phyloP scores from a whole-genome alignment of 768 basidiomycete genomes.

The Kwoniella sp. region DNA sequence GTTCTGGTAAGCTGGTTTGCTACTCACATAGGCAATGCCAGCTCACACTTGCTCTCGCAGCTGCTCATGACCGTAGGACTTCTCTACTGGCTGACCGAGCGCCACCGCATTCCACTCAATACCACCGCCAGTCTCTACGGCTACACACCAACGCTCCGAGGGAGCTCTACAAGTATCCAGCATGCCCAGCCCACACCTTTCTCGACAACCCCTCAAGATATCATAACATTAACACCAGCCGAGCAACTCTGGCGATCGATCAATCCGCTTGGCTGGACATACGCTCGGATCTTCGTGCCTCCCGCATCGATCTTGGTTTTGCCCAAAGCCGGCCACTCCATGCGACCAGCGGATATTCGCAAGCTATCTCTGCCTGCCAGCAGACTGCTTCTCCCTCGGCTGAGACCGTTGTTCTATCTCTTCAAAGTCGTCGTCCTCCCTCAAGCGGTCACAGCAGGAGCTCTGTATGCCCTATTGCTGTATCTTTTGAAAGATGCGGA shows the following conservation, averaged over 20 bases:
- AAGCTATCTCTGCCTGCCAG: conserved; percentile 35
- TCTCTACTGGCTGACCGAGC: conserved; percentile 51
- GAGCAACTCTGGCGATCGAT: conserved; percentile 45
- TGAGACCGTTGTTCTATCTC: conserved; percentile 68
- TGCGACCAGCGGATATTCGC: conserved; percentile 47
- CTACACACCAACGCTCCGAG: conserved; percentile 29
- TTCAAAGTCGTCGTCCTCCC: conserved; percentile 82
- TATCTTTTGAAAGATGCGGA: conserved; percentile 91
- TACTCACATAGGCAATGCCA: too few species aligned
- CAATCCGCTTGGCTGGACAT: conserved; percentile 44
- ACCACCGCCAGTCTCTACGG: conserved; percentile 48
- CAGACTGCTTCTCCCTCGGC: conserved; percentile 45
- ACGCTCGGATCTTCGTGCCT: conserved; percentile 36
- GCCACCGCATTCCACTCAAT: conserved; percentile 19
- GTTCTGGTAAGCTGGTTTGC: conserved; percentile 32
- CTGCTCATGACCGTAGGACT: conserved; percentile 45
- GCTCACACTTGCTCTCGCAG: conserved; percentile 12
- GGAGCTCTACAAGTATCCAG: conserved; percentile 1
- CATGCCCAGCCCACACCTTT: conserved; percentile 18
- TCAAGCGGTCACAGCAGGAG: conserved; percentile 72
- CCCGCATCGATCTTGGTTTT: conserved; percentile 71
- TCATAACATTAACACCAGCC: conserved; percentile 18
- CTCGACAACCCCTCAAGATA: conserved; percentile 7
- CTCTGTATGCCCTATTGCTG: conserved; percentile 74
- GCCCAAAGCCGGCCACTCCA: conserved; percentile 34